phyloP scores from a whole-genome alignment of 805 yeast species.

The Saccharomyces kudriavzevii region DNA sequence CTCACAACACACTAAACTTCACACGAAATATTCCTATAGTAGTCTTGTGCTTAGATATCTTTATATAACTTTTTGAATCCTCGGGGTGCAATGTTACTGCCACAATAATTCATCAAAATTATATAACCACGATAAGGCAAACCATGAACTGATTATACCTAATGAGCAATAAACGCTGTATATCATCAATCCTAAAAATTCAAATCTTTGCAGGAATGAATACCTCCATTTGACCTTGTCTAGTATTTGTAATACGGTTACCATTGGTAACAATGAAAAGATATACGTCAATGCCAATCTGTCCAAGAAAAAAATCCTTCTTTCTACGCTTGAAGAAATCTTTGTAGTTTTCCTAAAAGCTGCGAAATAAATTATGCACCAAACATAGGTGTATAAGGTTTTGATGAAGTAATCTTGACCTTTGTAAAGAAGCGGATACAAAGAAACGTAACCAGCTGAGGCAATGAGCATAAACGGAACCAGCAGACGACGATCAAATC shows the following conservation, averaged over 20 bases:
- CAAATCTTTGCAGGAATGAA: slow-evolving; percentile 47
- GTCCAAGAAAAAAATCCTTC: slow-evolving; percentile 59
- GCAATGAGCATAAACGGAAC: slow-evolving; percentile 64
- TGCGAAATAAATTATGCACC: slow-evolving; percentile 73
- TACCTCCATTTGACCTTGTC: slow-evolving; percentile 51
- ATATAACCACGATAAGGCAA: slow-evolving; percentile 81
- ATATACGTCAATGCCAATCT: slow-evolving; percentile 60
- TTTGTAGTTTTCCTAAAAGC: slow-evolving; percentile 63
- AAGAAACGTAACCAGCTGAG: slow-evolving; percentile 74
- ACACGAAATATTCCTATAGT: not conserved
- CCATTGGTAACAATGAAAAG: slow-evolving; percentile 58
- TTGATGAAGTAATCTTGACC: slow-evolving; percentile 76
- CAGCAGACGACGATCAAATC: slow-evolving; percentile 62
- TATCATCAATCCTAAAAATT: slow-evolving; percentile 72
- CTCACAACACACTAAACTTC: not conserved
- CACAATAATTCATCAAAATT: slow-evolving; percentile 73
- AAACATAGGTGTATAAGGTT: slow-evolving; percentile 65
- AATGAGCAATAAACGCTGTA: slow-evolving; percentile 79
- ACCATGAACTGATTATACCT: slow-evolving; percentile 83
- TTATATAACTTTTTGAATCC: not conserved
- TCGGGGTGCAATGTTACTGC: slow-evolving; percentile 20
- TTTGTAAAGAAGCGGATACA: slow-evolving; percentile 80
- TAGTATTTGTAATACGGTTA: slow-evolving; percentile 38
- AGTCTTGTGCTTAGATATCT: not conserved
- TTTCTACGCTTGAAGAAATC: slow-evolving; percentile 33